Evolutionary conservation across 2,329 filamentous ascomycete genomes (phyloP).

Genomic region (Apiospora phragmitis): DNA sequence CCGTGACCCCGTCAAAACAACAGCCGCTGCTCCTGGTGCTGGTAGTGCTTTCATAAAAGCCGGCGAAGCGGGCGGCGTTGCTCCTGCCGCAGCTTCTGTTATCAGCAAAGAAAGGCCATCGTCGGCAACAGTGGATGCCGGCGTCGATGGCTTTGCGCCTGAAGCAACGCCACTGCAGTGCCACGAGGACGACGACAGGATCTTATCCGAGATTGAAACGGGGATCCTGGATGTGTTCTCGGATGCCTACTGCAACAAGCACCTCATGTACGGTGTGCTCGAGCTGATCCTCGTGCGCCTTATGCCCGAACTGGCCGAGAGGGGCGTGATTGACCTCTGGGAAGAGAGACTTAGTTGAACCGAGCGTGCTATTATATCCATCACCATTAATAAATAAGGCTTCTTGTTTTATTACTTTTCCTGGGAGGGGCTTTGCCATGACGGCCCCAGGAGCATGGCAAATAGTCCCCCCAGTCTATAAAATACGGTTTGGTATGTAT

Average conservation of each 20-base stretch:
- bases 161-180: not conserved
- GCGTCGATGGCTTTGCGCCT: not conserved
- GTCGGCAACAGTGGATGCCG: not conserved
- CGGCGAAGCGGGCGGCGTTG: not conserved
- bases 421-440: not conserved
- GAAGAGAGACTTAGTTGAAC: conserved; percentile 61
- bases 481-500: not conserved
- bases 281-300: conserved; percentile 81
- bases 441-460: not conserved
- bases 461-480: not conserved
- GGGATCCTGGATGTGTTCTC: conserved; percentile 72
- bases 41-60: not conserved
- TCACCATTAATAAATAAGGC: not conserved
- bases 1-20: not conserved
- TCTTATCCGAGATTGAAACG: conserved; percentile 60
- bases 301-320: conserved; percentile 79
- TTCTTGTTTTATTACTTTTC: not conserved
- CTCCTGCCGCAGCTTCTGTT: not conserved
- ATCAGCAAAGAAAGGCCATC: not conserved
- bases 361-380: not conserved
- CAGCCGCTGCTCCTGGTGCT: not conserved
- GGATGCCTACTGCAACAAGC: conserved; percentile 89
- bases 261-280: conserved; percentile 79
- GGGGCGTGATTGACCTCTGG: conserved; percentile 70
- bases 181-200: conserved; percentile 42